Evolutionary conservation across 1,284 basidiomycete genomes (phyloP), one percentile per base, ranked within the genome.

Genomic region (Cryptococcus hybrid): DNA sequence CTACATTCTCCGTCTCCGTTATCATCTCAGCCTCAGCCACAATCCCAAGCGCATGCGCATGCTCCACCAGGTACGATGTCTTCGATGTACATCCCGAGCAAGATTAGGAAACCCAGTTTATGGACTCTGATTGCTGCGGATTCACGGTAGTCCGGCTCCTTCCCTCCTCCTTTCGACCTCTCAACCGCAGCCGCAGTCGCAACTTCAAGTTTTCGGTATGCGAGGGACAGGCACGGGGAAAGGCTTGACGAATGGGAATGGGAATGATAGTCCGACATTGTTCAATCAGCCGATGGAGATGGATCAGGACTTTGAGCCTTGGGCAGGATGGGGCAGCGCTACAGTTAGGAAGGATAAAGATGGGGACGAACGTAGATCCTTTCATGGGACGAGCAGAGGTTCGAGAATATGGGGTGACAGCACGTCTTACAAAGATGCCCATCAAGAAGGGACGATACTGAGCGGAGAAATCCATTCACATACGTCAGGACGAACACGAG

Each of bases 31-130:
- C 24, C 7, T 7, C 35, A 9, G 13, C 37, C 46, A 15, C 48
- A 15, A 35, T 34, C 34, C 24, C n/a, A 44, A 30, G 15, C 40
- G 53, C 55, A 50, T 48, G 40, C 49, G 34, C 49, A 35, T 5
- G 35, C 6, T 12, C 18, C 18, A 6, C 18, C 48, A 5, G 7
- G 30, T 15, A 51, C 34, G 3, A 30, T 5, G 2, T 30, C 54
- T 3, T 11, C 59, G 36, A 24, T 43, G 24, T 52, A 56, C 11
- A 55, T 64, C 2, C 62, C 63, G 2, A 53, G 60, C 24, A 63
- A 64, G 40, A 66, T 70, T 36, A 62, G 67, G 5, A 66, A 63
- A 56, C 69, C 69, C 7, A 59, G 57, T 3, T 45, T 71, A 12
- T 47, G 62, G 12, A 71, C 69, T 7, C 54, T 71, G 18, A 70